Conservation (phyloP, 2,329 filamentous ascomycete species). For the Claviceps sp. region DNA sequence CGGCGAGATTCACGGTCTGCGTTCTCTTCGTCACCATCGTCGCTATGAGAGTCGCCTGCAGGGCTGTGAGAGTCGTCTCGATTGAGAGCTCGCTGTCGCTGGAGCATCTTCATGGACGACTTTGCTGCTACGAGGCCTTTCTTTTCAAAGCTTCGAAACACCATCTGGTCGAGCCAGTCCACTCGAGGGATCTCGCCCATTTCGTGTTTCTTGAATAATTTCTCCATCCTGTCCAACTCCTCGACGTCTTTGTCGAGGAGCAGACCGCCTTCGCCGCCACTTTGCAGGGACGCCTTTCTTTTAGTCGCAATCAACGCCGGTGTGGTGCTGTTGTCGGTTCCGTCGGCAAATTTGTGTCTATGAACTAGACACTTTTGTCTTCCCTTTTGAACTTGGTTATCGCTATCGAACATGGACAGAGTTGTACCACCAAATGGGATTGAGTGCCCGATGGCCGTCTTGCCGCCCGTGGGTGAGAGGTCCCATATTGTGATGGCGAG, state of each 20-base stretch:
- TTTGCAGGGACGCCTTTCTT: conserved; percentile 36
- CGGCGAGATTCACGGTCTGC: conserved; percentile 11
- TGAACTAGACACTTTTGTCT: conserved; percentile 83
- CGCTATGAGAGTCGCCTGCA: conserved; percentile 15
- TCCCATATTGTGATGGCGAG: conserved; percentile 95
- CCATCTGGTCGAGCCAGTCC: conserved; percentile 90
- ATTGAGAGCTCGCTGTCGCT: conserved; percentile 30
- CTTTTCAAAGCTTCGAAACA: conserved; percentile 83
- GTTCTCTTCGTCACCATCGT: conserved; percentile 11
- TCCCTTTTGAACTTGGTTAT: conserved; percentile 83
- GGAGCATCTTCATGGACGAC: conserved; percentile 45
- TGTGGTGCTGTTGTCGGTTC: conserved; percentile 65
- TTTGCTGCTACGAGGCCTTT: conserved; percentile 51
- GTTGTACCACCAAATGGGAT: conserved; percentile 93
- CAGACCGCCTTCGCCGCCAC: conserved; percentile 32
- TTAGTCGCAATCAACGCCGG: conserved; percentile 50
- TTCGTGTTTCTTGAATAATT: conserved; percentile 91
- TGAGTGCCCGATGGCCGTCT: conserved; percentile 58
- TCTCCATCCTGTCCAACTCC: conserved; percentile 81
- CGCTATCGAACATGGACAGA: conserved; percentile 77
- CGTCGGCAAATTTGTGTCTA: conserved; percentile 72
- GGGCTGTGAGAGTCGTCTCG: conserved; percentile 19
- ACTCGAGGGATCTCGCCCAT: conserved; percentile 91
- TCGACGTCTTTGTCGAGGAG: conserved; percentile 57
- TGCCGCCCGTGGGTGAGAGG: conserved; percentile 63